These are phyloP conservation scores for Lasiodiplodia citricola DNA, from an alignment of 2,329 filamentous ascomycete species.

Conservation along the genomic window DNA sequence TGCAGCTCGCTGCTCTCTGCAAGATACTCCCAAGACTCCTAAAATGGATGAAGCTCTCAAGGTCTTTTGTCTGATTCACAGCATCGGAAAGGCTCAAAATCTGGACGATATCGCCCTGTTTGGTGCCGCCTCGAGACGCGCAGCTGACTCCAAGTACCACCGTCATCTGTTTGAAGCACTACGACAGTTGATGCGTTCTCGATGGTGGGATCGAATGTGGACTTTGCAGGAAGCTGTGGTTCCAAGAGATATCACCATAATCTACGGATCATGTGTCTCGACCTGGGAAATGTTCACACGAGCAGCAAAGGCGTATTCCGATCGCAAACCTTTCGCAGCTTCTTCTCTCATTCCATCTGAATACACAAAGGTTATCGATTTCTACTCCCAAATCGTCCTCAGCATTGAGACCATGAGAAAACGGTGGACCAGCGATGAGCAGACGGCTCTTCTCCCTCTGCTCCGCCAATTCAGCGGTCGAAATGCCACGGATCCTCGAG, in stretches of 20 bases:
- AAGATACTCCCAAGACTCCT: not conserved
- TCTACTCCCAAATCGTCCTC: not conserved
- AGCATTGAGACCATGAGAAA: conserved; percentile 3
- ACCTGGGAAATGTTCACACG: conserved; percentile 29
- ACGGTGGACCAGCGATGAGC: not conserved
- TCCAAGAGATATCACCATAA: conserved; percentile 25
- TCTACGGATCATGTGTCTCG: conserved; percentile 27
- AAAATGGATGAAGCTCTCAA: not conserved
- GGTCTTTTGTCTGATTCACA: not conserved
- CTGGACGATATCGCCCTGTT: not conserved
- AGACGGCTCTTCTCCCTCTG: not conserved
- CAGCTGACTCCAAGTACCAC: not conserved
- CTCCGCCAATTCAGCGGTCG: not conserved
- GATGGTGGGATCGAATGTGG: conserved; percentile 33
- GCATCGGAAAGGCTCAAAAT: not conserved
- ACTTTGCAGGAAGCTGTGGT: conserved; percentile 31
- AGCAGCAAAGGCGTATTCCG: conserved; percentile 26
- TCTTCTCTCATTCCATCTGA: not conserved
- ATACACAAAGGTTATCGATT: not conserved
- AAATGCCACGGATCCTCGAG: not conserved
- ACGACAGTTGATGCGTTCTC: conserved; percentile 29
- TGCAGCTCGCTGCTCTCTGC: not conserved
- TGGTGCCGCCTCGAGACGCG: not conserved
- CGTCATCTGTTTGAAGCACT: conserved; percentile 26
- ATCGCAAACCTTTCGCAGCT: not conserved